Percentiles rank a stretch among this genome's conserved stretches.
These are phyloP conservation scores for Paecilomyces dactylethromorphus DNA, from an alignment of 2,329 filamentous ascomycete genomes.

Conservation along the genomic window DNA sequence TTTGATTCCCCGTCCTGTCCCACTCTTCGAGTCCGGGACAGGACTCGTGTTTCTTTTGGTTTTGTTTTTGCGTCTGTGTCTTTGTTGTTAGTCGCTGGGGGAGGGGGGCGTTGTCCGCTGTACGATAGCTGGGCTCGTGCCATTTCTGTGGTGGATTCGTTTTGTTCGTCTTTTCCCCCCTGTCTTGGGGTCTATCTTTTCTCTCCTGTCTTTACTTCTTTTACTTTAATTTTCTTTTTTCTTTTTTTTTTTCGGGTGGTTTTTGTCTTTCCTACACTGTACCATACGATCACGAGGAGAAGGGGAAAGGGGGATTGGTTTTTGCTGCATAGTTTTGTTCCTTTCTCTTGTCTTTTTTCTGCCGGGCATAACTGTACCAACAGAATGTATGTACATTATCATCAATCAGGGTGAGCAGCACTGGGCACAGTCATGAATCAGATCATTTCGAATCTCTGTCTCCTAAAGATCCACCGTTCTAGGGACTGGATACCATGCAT, in stretches of 20 bases:
- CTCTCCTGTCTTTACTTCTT: not conserved
- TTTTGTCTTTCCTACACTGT: not conserved
- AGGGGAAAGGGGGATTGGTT: not conserved
- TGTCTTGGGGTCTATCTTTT: not conserved
- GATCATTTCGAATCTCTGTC: not conserved
- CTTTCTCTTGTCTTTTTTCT: not conserved
- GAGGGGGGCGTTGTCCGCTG: not conserved
- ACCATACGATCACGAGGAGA: not conserved
- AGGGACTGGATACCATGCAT: no score
- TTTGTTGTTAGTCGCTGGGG: not conserved
- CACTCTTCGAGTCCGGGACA: not conserved
- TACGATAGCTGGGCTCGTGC: not conserved
- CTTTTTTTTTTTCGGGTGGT: not conserved
- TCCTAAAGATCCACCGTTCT: no score
- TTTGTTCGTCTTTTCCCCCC: no score
- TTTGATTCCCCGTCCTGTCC: not conserved
- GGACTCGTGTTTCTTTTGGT: not conserved
- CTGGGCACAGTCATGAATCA: not conserved
- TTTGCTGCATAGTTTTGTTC: not conserved
- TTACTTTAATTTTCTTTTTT: not conserved
- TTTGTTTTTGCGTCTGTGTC: not conserved
- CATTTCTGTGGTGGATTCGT: not conserved
- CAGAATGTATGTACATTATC: not conserved
- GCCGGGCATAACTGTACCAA: not conserved
- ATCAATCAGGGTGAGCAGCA: not conserved